Evolutionary conservation across 169 alveolate genomes (phyloP).

Genomic region (Eimeria falciformis): DNA sequence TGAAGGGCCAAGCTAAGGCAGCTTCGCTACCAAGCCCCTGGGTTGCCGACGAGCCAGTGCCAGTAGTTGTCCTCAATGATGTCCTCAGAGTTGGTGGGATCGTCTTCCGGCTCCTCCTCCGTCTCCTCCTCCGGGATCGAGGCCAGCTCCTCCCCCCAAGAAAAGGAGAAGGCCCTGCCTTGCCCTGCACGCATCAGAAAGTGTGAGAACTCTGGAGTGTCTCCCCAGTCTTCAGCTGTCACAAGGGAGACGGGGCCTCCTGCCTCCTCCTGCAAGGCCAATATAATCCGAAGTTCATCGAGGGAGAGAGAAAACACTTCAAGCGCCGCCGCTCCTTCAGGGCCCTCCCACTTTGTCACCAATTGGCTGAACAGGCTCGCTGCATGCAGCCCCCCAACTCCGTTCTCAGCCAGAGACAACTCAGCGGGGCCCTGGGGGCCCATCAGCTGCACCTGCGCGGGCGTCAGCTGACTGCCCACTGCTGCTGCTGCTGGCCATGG

Average conservation of each 20-base stretch:
- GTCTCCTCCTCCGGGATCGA: too few species aligned
- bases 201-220: too few species aligned
- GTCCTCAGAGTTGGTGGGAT: too few species aligned
- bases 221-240: slow-evolving; percentile 29
- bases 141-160: too few species aligned
- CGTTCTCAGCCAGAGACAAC: background rate
- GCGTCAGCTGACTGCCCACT: background rate
- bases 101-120: too few species aligned
- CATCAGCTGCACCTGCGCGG: slow-evolving; percentile 30
- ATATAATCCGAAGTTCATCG: slow-evolving; percentile 13
- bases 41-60: background rate
- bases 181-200: too few species aligned
- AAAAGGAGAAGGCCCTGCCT: too few species aligned
- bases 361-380: background rate
- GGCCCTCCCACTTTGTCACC: background rate
- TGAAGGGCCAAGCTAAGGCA: background rate
- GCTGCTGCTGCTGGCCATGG: background rate
- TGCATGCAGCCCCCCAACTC: background rate
- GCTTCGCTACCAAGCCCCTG: slow-evolving; percentile 8
- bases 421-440: background rate
- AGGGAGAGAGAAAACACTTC: background rate
- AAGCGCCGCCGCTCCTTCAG: background rate
- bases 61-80: background rate
- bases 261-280: slow-evolving; percentile 37
- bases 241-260: slow-evolving; percentile 49